These are phyloP conservation scores for Seminavis robusta DNA, from an alignment of 108 stramenopile species.

Conservation along the genomic window DNA sequence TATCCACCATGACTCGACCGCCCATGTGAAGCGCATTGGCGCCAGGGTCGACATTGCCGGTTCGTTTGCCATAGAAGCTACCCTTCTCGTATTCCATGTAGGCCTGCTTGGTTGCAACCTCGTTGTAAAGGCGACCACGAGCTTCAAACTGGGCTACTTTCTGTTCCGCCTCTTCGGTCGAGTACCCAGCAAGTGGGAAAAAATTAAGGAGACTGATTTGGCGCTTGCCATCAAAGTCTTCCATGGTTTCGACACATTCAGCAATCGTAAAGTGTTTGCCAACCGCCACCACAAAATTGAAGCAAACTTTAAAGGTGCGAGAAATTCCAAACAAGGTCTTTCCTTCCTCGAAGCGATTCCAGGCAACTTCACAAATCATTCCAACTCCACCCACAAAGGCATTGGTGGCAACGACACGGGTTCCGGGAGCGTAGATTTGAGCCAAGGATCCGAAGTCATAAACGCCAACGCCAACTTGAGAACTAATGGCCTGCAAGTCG, in stretches of 20 bases:
- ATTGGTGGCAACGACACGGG: constrained; percentile 49
- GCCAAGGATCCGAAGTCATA: constrained; percentile 64
- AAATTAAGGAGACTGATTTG: constrained; percentile 39
- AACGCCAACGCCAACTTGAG: constrained; percentile 19
- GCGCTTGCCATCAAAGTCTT: constrained; percentile 50
- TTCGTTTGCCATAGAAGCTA: constrained; percentile 43
- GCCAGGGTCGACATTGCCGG: constrained; percentile 18
- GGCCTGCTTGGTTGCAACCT: constrained; percentile 26
- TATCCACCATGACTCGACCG: constrained; percentile 67
- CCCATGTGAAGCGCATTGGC: constrained; percentile 41
- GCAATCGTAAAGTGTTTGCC: constrained; percentile 42
- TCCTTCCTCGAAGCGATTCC: constrained; percentile 57
- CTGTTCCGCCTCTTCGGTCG: constrained; percentile 10
- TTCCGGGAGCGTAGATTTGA: constrained; percentile 38
- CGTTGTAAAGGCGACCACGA: constrained; percentile 50
- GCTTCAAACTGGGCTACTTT: constrained; percentile 22
- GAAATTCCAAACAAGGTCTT: constrained; percentile 37
- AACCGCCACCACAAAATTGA: constrained; percentile 50
- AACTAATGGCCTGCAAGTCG: constrained; percentile 15
- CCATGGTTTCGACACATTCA: constrained; percentile 63
- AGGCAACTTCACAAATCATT: constrained; percentile 49
- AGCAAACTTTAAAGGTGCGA: constrained; percentile 54
- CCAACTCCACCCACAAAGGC: constrained; percentile 50
- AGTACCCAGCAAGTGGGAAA: constrained; percentile 28
- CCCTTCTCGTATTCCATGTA: constrained; percentile 63